phyloP scores from a whole-genome alignment of 1,139 yeast genomes.

The Geotrichum carabidarum region DNA sequence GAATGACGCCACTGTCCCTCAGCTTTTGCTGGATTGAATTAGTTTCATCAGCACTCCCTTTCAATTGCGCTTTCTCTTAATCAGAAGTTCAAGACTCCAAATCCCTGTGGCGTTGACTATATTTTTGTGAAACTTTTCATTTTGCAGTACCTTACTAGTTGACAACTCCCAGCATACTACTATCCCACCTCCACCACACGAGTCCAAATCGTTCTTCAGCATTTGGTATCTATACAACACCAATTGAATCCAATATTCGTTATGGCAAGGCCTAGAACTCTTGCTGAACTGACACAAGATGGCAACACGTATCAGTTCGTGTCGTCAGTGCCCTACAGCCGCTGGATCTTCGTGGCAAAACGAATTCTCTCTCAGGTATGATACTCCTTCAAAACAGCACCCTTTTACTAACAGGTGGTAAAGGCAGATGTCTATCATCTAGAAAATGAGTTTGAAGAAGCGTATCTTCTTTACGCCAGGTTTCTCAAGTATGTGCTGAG shows the following conservation, averaged over 20 bases:
- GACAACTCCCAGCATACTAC: too few relatives aligned
- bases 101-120: too few relatives aligned
- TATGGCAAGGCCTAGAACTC: constrained; percentile 24
- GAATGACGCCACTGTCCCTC: too few relatives aligned
- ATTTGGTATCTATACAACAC: too few relatives aligned
- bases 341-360: constrained; percentile 46
- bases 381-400: not conserved
- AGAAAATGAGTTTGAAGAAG: constrained; percentile 42
- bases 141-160: too few relatives aligned
- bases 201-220: too few relatives aligned
- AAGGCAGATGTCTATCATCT: constrained; percentile 45
- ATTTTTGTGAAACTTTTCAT: too few relatives aligned
- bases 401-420: constrained; percentile 3
- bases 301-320: constrained; percentile 46
- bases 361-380: constrained; percentile 33
- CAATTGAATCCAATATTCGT: not conserved
- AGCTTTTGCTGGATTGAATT: too few relatives aligned
- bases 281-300: constrained; percentile 38
- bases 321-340: constrained; percentile 39
- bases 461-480: constrained; percentile 47
- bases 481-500: constrained; percentile 40
- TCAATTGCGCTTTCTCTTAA: too few relatives aligned
- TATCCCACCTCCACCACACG: too few relatives aligned
- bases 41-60: too few relatives aligned
- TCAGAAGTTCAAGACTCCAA: too few relatives aligned